These are phyloP conservation scores for Cyclotella choctawhatcheeana DNA, from an alignment of 108 stramenopile genomes.

Conservation along the genomic window DNA sequence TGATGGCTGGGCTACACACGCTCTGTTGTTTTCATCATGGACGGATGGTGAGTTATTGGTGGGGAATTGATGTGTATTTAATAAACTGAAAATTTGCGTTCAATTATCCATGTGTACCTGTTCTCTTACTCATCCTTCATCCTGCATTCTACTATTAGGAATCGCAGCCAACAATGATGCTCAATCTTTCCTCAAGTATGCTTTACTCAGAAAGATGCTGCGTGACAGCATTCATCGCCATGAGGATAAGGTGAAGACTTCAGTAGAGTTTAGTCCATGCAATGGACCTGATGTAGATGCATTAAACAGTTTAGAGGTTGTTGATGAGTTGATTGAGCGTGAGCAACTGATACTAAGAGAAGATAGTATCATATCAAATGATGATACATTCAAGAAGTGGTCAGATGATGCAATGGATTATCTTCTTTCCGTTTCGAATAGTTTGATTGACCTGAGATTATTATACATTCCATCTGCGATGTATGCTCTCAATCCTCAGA, in stretches of 20 bases:
- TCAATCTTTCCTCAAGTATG: constrained; percentile 62
- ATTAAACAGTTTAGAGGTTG: constrained; percentile 49
- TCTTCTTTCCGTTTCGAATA: constrained; percentile 1
- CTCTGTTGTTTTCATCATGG: constrained; percentile 7
- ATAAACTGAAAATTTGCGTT: no score
- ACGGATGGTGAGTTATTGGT: no score
- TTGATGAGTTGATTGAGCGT: constrained; percentile 31
- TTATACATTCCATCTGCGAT: constrained; percentile 91
- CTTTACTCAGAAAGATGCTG: constrained; percentile 53
- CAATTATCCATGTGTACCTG: no score
- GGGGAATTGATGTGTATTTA: no score
- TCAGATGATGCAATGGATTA: constrained; percentile 20
- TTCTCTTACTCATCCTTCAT: no score
- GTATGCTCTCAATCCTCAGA: constrained; percentile 77
- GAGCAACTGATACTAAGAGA: constrained; percentile 11
- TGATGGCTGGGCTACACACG: background rate
- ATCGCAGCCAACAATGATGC: constrained; percentile 53
- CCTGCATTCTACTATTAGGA: no score
- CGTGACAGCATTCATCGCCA: constrained; percentile 35
- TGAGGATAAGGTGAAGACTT: constrained; percentile 52
- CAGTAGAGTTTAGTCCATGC: constrained; percentile 74
- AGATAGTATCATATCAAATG: background rate
- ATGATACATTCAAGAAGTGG: constrained; percentile 24
- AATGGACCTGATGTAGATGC: constrained; percentile 66
- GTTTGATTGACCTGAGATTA: constrained; percentile 50